Percentiles rank a stretch among this genome's conserved stretches.
Evolutionary conservation across 2,329 filamentous ascomycete genomes (phyloP).

Genomic region (Ramularia collo-cygni): DNA sequence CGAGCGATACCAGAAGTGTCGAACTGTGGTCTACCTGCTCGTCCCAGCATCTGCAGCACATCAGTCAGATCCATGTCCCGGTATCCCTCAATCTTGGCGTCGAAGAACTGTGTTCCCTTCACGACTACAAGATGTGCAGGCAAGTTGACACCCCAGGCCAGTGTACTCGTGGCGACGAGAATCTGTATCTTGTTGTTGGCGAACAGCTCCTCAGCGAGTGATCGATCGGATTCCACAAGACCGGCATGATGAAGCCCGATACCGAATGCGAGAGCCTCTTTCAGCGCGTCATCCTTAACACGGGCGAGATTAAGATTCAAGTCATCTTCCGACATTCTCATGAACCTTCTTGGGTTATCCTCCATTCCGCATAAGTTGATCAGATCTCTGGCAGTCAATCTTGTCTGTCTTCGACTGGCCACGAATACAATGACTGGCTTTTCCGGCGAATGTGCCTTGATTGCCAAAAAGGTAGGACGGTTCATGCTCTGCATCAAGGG

Average conservation of each 20-base stretch:
- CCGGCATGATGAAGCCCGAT: constrained; percentile 97
- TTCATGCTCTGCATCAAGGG: constrained; percentile 99
- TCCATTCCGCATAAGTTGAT: constrained; percentile 99
- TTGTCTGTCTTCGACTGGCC: constrained; percentile 87
- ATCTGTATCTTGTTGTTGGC: constrained; percentile 98
- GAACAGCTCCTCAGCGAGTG: constrained; percentile 88
- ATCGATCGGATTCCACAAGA: constrained; percentile 87
- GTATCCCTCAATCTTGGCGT: constrained; percentile 95
- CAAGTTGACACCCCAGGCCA: constrained; percentile 97
- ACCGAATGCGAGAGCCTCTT: constrained; percentile 92
- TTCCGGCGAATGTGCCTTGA: constrained; percentile 91
- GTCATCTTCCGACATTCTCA: constrained; percentile 92
- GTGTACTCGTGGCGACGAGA: constrained; percentile 86
- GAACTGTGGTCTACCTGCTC: constrained; percentile 92
- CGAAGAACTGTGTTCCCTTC: constrained; percentile 96
- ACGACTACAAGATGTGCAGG: constrained; percentile 95
- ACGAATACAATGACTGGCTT: constrained; percentile 99
- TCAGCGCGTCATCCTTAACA: constrained; percentile 87
- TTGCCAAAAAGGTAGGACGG: constrained; percentile 87
- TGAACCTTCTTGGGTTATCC: constrained; percentile 87
- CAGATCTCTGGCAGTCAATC: constrained; percentile 87
- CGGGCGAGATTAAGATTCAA: constrained; percentile 77
- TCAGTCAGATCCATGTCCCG: constrained; percentile 99
- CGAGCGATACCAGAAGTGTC: constrained; percentile 92
- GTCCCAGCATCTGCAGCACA: constrained; percentile 94